Evolutionary conservation across 306 rosid species (phyloP).

Genomic region (Fagus crenata): DNA sequence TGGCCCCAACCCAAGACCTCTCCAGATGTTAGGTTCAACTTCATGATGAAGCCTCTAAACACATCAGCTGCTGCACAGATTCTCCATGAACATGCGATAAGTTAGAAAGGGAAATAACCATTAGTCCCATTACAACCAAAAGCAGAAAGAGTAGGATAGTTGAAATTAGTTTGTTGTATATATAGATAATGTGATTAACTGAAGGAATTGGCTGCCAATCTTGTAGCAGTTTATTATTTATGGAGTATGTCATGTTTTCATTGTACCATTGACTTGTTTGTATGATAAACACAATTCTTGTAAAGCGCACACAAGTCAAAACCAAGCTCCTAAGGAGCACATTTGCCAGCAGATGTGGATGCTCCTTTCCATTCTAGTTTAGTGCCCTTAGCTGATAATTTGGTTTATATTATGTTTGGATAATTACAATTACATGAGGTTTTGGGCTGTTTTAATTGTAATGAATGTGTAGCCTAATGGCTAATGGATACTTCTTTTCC

Average conservation of each 20-base stretch:
- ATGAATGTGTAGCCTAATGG: too few species aligned
- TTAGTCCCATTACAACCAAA: background rate
- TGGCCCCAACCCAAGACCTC: constrained; percentile 97
- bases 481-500: too few species aligned
- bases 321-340: background rate
- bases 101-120: background rate
- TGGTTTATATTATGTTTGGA: background rate
- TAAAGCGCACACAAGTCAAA: background rate
- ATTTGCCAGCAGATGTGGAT: background rate
- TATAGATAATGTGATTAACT: background rate
- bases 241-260: background rate
- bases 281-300: background rate
- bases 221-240: background rate
- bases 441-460: too few species aligned
- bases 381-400: background rate
- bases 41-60: constrained; percentile 97
- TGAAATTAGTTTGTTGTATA: constrained; percentile 35
- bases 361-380: background rate
- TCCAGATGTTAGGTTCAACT: constrained; percentile 68
- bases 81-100: constrained; percentile 17
- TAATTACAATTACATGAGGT: too few species aligned
- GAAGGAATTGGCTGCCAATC: background rate
- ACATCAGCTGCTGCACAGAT: constrained; percentile 42
- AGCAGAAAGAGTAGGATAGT: constrained; percentile 14
- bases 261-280: background rate